Evolutionary conservation across 768 basidiomycete genomes (phyloP).

Genomic region (Chlorophyllum brunneum): DNA sequence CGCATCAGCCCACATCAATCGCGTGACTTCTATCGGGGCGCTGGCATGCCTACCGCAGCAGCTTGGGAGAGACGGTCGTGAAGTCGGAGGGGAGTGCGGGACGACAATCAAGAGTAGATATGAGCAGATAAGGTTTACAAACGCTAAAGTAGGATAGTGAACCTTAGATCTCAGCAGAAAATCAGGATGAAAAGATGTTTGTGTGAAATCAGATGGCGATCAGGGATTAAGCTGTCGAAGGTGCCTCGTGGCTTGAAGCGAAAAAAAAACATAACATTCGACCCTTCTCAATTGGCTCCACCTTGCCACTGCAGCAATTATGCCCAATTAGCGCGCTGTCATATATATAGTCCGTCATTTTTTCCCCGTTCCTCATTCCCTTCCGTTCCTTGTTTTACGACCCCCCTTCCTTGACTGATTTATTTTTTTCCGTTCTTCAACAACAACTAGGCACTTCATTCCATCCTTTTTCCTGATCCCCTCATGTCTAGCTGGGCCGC

Average conservation of each 20-base stretch:
- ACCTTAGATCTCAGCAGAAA: conserved; percentile 3
- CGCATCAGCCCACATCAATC: neutral
- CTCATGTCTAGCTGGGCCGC: conserved; percentile 30
- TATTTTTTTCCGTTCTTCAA: neutral
- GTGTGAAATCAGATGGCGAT: conserved; percentile 9
- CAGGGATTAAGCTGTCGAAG: conserved; percentile 7
- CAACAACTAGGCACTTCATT: too few relatives aligned
- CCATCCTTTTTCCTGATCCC: neutral
- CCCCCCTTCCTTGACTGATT: neutral
- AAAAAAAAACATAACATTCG: conserved; percentile 7
- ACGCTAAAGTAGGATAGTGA: neutral
- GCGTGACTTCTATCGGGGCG: neutral
- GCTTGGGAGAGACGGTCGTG: neutral
- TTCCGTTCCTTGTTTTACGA: conserved; percentile 7
- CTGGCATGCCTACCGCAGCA: neutral
- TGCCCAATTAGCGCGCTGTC: conserved; percentile 2
- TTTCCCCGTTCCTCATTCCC: conserved; percentile 11
- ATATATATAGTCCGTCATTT: conserved; percentile 14
- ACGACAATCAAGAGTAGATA: too few relatives aligned
- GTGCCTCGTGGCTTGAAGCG: conserved; percentile 8
- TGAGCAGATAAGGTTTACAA: conserved; percentile 3
- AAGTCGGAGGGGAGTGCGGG: too few relatives aligned
- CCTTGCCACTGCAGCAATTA: neutral
- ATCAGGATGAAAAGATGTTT: neutral
- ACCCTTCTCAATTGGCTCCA: conserved; percentile 10